Base-by-base conservation (phyloP, 257 asterid species). In the Jasminum sambac region DNA sequence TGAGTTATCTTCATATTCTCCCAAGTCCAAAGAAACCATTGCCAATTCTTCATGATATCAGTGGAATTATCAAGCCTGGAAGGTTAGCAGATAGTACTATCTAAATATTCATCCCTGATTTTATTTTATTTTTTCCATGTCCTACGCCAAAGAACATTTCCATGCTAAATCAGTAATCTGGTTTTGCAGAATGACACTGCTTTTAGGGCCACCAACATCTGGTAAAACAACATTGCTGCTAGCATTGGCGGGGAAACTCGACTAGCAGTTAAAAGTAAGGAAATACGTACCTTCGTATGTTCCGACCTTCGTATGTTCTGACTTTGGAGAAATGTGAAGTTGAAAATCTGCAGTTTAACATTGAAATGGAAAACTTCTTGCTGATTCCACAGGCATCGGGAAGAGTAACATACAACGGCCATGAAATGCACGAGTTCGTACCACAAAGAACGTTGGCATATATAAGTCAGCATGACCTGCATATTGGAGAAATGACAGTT, bases 231-330 rank as follows among this genome's bases (percentile, higher is more conserved):
- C 98, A 19, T 70, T 94, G 84, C 76, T 94, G 41, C 74, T 91
- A 63, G 98, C 95, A 24, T 77, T 94, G 84, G 96, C 98, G 6
- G 97, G 97, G 79, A 91, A 88, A 77, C 96, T 94, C 2, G 90
- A 86, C 75, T 75, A 78, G 4, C 78, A 83, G 71, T 77, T 94
- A n/a, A 82, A 84, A 69, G 97, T 90, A 76, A 83, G 80, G 75
- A 74, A 69, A 62, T 36, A 37, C 41, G 61, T 55, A 11, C 40
- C 24, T 12, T 4, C 6, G 62, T 55, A 50, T 48, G 24, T 63
- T 67, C 58, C 21, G 30, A 65, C 23, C 2, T 10, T 3, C n/a
- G n/a, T 55, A 50, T 48, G 24, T 63, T 67, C 58, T 37, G 30
- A 65, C 23, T 5, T 10, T 3, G 65, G 58, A 39, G 21, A 34